These are phyloP conservation scores for Parietaria judaica DNA, from an alignment of 306 rosid species.

Conservation along the genomic window DNA sequence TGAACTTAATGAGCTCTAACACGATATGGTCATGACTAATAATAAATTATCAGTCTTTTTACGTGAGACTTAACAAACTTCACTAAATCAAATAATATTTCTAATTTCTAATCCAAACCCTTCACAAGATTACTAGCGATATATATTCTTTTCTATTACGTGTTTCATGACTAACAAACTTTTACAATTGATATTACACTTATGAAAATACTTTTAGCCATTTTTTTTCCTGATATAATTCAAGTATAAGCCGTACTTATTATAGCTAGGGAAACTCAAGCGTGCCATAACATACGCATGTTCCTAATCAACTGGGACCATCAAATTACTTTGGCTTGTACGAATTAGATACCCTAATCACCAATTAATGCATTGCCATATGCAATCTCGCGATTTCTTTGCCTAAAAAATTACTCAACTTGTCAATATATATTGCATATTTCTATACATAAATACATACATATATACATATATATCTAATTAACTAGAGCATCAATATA, in stretches of 20 bases:
- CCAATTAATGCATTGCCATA: conserved; percentile 50
- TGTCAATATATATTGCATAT: not conserved
- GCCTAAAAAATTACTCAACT: conserved; percentile 8
- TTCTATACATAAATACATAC: too few species aligned
- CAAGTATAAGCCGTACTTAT: conserved; percentile 25
- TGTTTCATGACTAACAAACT: not conserved
- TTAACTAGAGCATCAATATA: not conserved
- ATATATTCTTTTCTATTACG: not conserved
- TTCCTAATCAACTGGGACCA: conserved; percentile 42
- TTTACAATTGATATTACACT: not conserved
- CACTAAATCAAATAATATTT: too few species aligned
- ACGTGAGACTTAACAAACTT: too few species aligned
- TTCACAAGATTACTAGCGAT: not conserved
- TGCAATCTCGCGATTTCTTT: conserved; percentile 21
- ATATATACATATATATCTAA: not conserved
- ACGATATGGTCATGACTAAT: too few species aligned
- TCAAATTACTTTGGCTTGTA: conserved; percentile 19
- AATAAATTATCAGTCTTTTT: too few species aligned
- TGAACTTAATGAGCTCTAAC: too few species aligned
- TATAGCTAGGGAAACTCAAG: conserved; percentile 25
- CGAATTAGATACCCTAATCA: conserved; percentile 37
- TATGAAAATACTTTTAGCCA: too few species aligned
- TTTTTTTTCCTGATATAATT: not conserved
- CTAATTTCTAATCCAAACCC: too few species aligned
- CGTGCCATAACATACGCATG: conserved; percentile 28